Evolutionary conservation across 2,329 filamentous ascomycete genomes (phyloP), one percentile per base, ranked within the genome.

Genomic region (Cryphonectria carpinicola): DNA sequence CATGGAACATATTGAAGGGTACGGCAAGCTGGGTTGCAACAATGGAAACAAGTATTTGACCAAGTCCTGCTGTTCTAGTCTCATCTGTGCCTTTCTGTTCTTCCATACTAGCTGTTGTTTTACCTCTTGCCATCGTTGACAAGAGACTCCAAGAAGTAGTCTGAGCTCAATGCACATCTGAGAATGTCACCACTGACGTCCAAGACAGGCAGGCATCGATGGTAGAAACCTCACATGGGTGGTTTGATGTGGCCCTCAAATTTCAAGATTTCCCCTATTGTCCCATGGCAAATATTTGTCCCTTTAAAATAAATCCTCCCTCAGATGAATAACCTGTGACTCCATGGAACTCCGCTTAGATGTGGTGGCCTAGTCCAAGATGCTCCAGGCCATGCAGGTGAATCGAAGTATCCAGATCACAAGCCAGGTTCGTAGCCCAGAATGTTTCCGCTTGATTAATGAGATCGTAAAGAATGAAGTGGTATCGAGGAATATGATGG

Each of bases 341-440:
- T 58, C 68, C 65, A 65, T 65, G 54, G 58, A 68, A 72, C 71
- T 67, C 71, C 71, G 68, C 46, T 58, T 58, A 65, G 65, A 68
- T 70, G 67, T 66, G 67, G 49, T 66, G 67, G 39, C 39, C 35
- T 39, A 46, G 60, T 32, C 63, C 60, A 61, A 67, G 49, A 60
- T 46, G 61, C 71, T 58, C 14, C 41, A 66, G 66, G 69, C 62
- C 62, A 60, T 71, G 49, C 52, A 68, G 56, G 54, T 68, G 69
- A 68, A 68, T 65, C 37, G 66, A 64, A 71, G 58, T 66, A 65
- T 61, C 54, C 66, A 61, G 66, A 66, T 65, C 39, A 43, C 67
- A 35, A 65, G 63, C 60, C 49, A 56, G 65, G 52, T 25, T 72
- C 37, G 41, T n/a, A 35, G 19, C 63, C 39, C 66, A 52, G 43